Percentiles rank a stretch among this genome's conserved stretches.
phyloP scores from a whole-genome alignment of 345 rosid species.

The Melastoma malabathricum region DNA sequence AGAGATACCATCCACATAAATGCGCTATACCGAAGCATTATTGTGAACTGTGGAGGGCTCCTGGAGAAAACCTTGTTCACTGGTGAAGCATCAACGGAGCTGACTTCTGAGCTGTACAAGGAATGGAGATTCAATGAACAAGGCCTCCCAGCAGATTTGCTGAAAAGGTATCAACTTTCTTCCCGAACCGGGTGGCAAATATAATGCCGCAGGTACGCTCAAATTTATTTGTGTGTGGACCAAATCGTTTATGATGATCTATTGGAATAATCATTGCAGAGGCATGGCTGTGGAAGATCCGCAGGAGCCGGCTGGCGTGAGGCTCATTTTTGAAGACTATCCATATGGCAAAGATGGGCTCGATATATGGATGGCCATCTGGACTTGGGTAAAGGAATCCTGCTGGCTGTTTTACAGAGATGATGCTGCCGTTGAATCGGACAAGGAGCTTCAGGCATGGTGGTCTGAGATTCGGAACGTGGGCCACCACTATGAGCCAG shows the following conservation, averaged over 20 bases:
- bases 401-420: conserved; percentile 40
- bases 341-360: conserved; percentile 58
- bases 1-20: conserved; percentile 59
- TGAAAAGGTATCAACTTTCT: conserved; percentile 24
- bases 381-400: conserved; percentile 36
- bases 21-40: conserved; percentile 33
- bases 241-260: too few relatives aligned
- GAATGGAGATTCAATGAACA: conserved; percentile 59
- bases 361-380: conserved; percentile 40
- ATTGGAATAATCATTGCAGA: conserved; percentile 16
- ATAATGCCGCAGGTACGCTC: too few relatives aligned
- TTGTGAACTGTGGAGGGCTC: conserved; percentile 44
- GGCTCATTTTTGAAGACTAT: conserved; percentile 36
- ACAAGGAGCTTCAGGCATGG: conserved; percentile 51
- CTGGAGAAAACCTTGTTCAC: conserved; percentile 39
- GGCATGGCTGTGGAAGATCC: conserved; percentile 32
- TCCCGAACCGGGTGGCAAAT: not conserved
- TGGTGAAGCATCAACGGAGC: conserved; percentile 32
- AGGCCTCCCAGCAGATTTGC: conserved; percentile 46
- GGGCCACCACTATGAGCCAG: conserved; percentile 40
- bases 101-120: conserved; percentile 44
- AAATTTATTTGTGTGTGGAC: too few relatives aligned
- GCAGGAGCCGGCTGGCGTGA: conserved; percentile 24
- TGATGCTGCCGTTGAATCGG: conserved; percentile 24
- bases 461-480: conserved; percentile 41